Base-by-base conservation (phyloP, 352 stramenopile genomes). In the Saprolegnia parasitica region DNA sequence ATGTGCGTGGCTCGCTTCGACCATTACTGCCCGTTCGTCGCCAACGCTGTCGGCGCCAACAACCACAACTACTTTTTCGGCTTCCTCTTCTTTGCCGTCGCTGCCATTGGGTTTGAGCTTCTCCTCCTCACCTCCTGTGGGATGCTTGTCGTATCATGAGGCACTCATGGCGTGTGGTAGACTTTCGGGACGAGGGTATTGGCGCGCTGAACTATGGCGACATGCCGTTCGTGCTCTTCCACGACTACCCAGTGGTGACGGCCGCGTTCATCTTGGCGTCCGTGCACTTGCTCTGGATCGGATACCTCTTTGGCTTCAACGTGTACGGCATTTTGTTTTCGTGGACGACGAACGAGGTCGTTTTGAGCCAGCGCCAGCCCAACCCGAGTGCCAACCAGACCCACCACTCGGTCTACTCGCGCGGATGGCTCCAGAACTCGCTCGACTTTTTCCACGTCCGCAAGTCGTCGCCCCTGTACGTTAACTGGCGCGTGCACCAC, bases 31-130 rank as follows among this genome's bases (percentile, higher is more conserved):
- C 86, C 86, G 13, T 95, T 91, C 65, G 85, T 90, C 40, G 87
- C 90, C 50, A 98, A 96, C 80, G 98, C 93, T 67, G 90, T 99
- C 56, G 97, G 96, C 13, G 81, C 90, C 42, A 79, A 88, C 37
- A 99, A 99, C 81, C 93, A 99, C 79, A 72, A 81, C 49, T 91
- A 80, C 55, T 99, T 99, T 74, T 77, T 98, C 42, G 73, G 82
- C 4, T 98, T 99, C 77, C 77, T 98, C 37, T 73, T 89, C 55
- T 89, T 77, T 26, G 78, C 81, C 20, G 85, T 89, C 16, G 20
- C 80, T 11, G 81, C 77, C 3, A 91, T 93, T 65, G 71, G 57
- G 24, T 50, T 90, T 42, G 76, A 80, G 49, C 71, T 91, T 15
- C 26, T 81, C 11, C 73, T 75, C 0, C 84, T 75, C 68, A 87